Evolutionary conservation across 805 yeast genomes (phyloP).

Genomic region (Yamadazyma phyllophila): DNA sequence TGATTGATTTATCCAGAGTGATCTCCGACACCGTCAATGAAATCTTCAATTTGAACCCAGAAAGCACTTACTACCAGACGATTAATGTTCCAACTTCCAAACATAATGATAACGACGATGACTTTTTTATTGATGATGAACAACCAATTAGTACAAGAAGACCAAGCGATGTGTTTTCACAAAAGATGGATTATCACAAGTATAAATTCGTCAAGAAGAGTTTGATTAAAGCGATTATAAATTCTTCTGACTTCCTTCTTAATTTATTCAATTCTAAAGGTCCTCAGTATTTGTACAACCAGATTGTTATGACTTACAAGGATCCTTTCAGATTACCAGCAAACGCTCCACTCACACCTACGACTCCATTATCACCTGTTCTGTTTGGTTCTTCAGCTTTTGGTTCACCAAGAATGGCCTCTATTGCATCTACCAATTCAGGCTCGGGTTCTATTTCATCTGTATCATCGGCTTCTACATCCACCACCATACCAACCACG

Average conservation of each 20-base stretch:
- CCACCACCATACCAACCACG: not conserved
- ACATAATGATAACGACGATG: conserved; percentile 8
- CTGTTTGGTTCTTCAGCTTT: not conserved
- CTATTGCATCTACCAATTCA: not conserved
- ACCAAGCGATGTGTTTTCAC: not conserved
- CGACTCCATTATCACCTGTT: conserved; percentile 7
- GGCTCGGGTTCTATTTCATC: not conserved
- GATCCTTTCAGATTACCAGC: conserved; percentile 10
- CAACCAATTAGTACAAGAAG: not conserved
- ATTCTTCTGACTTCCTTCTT: conserved; percentile 27
- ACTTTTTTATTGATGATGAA: conserved; percentile 10
- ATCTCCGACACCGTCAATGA: conserved; percentile 33
- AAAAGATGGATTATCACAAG: conserved; percentile 14
- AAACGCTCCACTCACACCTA: conserved; percentile 7
- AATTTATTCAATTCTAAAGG: conserved; percentile 28
- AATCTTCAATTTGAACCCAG: conserved; percentile 20
- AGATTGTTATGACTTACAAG: conserved; percentile 14
- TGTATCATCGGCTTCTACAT: not conserved
- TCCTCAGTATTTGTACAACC: conserved; percentile 27
- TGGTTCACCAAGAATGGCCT: not conserved
- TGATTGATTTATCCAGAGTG: conserved; percentile 29
- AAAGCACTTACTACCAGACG: conserved; percentile 23
- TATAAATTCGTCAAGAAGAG: conserved; percentile 25
- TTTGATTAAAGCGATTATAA: conserved; percentile 25
- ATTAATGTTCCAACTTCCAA: conserved; percentile 15